Conservation (phyloP, 2,329 filamentous ascomycete species). For the Ascochyta rabiei region DNA sequence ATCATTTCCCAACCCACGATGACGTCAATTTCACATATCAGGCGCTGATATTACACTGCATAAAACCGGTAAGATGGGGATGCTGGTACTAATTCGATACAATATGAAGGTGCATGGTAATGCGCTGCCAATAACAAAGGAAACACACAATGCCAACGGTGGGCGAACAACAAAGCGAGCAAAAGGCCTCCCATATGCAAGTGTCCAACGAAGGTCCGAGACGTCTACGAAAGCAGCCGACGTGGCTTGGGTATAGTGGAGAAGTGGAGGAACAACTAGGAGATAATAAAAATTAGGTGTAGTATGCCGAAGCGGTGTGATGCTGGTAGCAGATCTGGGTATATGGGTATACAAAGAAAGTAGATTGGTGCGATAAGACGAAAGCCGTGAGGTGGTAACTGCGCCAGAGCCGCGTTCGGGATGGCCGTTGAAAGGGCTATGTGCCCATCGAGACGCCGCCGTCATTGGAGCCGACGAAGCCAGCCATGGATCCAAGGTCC, state of each 20-base stretch:
- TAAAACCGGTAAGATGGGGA: neutral
- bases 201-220: conserved; percentile 8
- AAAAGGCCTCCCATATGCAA: neutral
- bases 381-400: neutral
- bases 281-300: conserved; percentile 5
- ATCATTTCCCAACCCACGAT: neutral
- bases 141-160: neutral
- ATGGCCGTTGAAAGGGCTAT: neutral
- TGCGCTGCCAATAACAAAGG: neutral
- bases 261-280: neutral
- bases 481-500: conserved; percentile 39
- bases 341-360: conserved; percentile 24
- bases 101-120: neutral
- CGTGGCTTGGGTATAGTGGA: conserved; percentile 8
- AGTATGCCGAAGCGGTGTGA: neutral
- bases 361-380: conserved; percentile 4
- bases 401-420: conserved; percentile 5
- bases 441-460: conserved; percentile 28
- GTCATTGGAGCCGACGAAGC: conserved; percentile 36
- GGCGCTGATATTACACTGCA: too few species aligned
- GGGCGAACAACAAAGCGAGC: neutral
- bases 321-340: conserved; percentile 15
- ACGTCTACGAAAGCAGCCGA: conserved; percentile 6
- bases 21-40: neutral
- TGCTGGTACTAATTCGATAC: neutral